These are phyloP conservation scores for Potentilla sterilis DNA, from an alignment of 306 rosid species.

Conservation along the genomic window DNA sequence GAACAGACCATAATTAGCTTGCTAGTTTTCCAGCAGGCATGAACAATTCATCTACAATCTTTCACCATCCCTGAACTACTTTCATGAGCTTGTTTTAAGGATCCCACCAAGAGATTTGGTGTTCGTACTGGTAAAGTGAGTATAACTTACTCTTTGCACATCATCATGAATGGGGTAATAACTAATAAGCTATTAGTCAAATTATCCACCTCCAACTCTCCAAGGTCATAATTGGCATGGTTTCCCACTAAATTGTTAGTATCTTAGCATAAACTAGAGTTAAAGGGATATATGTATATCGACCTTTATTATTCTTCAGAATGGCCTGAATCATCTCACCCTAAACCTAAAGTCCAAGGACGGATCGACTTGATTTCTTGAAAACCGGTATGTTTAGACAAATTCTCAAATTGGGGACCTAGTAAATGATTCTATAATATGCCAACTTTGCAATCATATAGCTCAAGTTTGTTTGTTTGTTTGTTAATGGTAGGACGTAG, in stretches of 20 bases:
- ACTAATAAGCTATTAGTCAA: neutral
- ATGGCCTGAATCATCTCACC: too few relatives aligned
- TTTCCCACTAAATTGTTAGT: too few relatives aligned
- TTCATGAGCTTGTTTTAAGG: slow-evolving; percentile 26
- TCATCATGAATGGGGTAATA: slow-evolving; percentile 12
- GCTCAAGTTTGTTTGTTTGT: neutral
- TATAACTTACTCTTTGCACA: slow-evolving; percentile 32
- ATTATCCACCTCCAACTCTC: neutral
- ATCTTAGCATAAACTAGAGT: too few relatives aligned
- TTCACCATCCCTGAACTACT: slow-evolving; percentile 28
- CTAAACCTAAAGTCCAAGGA: neutral
- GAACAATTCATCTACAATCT: neutral
- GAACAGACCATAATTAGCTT: too few relatives aligned
- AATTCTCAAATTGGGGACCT: neutral
- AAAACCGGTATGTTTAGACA: neutral
- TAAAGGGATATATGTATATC: too few relatives aligned
- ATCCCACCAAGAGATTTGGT: slow-evolving; percentile 32
- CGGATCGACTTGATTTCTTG: neutral
- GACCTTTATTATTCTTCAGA: too few relatives aligned
- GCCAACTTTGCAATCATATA: neutral
- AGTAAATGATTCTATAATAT: neutral
- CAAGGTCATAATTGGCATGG: too few relatives aligned
- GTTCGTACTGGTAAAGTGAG: slow-evolving; percentile 30
- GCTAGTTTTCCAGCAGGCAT: neutral
- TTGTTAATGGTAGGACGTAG: neutral